Percentiles rank a stretch among this genome's conserved stretches.
phyloP scores from a whole-genome alignment of 2,329 filamentous ascomycete genomes.

The Penicillium sp. region DNA sequence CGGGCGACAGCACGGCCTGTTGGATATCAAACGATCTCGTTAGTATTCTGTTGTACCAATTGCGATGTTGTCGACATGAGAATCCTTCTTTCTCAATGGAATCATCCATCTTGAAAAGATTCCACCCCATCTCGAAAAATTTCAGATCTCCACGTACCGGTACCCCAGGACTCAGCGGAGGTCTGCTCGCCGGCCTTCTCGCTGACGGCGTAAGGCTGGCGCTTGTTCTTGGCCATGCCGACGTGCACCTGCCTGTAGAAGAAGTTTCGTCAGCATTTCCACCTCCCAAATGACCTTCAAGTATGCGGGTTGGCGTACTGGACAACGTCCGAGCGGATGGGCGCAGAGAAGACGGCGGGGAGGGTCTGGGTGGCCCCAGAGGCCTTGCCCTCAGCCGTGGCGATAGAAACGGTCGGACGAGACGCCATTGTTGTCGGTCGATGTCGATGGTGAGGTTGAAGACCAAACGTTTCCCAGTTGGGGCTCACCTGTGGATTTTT shows the following conservation, averaged over 20 bases:
- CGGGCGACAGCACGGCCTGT: slow-evolving; percentile 97
- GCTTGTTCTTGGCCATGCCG: slow-evolving; percentile 99
- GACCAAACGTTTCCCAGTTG: slow-evolving; percentile 38
- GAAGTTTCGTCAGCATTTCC: slow-evolving; percentile 39
- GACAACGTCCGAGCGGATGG: slow-evolving; percentile 98
- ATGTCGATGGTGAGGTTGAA: slow-evolving; percentile 45
- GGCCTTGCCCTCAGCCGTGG: slow-evolving; percentile 93
- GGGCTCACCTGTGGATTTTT: slow-evolving; percentile 45
- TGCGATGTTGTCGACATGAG: neutral
- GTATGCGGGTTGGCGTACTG: slow-evolving; percentile 63
- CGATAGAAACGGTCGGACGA: slow-evolving; percentile 96
- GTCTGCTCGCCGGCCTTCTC: slow-evolving; percentile 99
- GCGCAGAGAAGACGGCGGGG: slow-evolving; percentile 94
- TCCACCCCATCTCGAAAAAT: slow-evolving; percentile 27
- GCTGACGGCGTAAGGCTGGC: slow-evolving; percentile 98
- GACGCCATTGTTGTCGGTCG: slow-evolving; percentile 75
- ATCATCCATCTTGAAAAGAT: slow-evolving; percentile 6
- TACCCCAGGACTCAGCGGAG: slow-evolving; percentile 99
- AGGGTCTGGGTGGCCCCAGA: slow-evolving; percentile 88
- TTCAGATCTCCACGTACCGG: slow-evolving; percentile 68
- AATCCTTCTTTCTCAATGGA: slow-evolving; percentile 8
- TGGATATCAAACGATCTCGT: slow-evolving; percentile 9
- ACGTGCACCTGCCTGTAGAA: slow-evolving; percentile 76
- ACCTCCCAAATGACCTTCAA: slow-evolving; percentile 18
- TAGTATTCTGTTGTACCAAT: neutral